Percentiles rank a stretch among this genome's conserved stretches.
Conservation (phyloP, 768 basidiomycete species). For the Royoungia palumana region DNA sequence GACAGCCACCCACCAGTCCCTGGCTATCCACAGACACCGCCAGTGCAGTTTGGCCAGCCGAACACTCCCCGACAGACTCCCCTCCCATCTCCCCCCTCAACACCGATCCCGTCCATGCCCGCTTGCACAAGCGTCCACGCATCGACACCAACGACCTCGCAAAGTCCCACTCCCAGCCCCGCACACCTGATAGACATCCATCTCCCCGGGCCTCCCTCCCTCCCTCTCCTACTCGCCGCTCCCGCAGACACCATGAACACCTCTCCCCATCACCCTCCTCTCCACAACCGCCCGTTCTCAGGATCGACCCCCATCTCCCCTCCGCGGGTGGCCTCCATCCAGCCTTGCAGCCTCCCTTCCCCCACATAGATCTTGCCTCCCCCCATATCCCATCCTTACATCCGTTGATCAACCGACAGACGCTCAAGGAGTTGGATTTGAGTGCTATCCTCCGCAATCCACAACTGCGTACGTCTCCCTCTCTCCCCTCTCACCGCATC, state of each 20-base stretch:
- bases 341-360: conserved; percentile 28
- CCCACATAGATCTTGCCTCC: conserved; percentile 39
- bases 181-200: conserved; percentile 7
- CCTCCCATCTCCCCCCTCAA: conserved; percentile 41
- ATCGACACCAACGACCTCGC: conserved; percentile 21
- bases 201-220: conserved; percentile 17
- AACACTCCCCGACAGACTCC: conserved; percentile 32
- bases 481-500: background rate
- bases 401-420: conserved; percentile 80
- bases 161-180: conserved; percentile 13
- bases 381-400: conserved; percentile 63
- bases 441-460: conserved; percentile 84
- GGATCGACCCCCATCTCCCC: conserved; percentile 25
- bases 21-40: conserved; percentile 32
- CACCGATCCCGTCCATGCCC: conserved; percentile 24
- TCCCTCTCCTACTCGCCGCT: conserved; percentile 29
- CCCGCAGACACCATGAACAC: conserved; percentile 31
- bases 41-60: conserved; percentile 38
- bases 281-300: conserved; percentile 15
- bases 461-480: conserved; percentile 71
- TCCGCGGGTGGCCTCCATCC: conserved; percentile 24
- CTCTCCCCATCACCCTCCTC: conserved; percentile 27
- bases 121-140: conserved; percentile 31
- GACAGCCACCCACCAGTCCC: conserved; percentile 36
- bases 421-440: conserved; percentile 82